Evolutionary conservation across 1,284 basidiomycete species (phyloP).

Genomic region (Golubevia pallescens): DNA sequence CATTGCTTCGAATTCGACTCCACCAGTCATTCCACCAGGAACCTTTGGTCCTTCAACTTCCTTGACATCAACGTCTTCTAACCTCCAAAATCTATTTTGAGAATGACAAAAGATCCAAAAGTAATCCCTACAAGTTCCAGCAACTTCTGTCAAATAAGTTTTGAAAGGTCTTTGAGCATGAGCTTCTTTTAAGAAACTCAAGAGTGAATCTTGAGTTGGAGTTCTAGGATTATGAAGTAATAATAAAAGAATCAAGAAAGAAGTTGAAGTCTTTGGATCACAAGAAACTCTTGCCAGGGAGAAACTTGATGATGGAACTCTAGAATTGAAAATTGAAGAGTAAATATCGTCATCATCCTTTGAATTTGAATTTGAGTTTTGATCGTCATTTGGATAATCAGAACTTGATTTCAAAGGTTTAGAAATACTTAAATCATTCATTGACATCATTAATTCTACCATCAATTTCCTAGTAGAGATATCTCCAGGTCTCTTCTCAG

Average conservation of each 20-base stretch:
- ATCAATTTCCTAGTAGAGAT: constrained; percentile 87
- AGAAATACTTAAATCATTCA: too few species aligned
- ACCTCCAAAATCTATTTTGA: constrained; percentile 85
- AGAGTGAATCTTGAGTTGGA: constrained; percentile 16
- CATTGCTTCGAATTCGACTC: constrained; percentile 97
- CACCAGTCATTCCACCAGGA: constrained; percentile 96
- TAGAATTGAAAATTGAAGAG: constrained; percentile 22
- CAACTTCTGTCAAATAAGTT: constrained; percentile 13
- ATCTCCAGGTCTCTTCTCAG: constrained; percentile 96
- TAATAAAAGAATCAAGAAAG: constrained; percentile 21
- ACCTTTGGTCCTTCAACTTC: constrained; percentile 88
- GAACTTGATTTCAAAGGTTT: too few species aligned
- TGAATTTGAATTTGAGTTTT: too few species aligned
- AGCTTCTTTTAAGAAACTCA: not conserved
- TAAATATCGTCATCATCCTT: constrained; percentile 12
- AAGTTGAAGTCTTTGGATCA: not conserved
- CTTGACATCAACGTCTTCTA: constrained; percentile 79
- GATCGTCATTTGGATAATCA: constrained; percentile 41
- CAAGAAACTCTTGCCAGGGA: constrained; percentile 6
- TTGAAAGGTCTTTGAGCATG: constrained; percentile 13
- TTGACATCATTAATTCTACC: constrained; percentile 68
- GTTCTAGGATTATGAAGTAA: constrained; percentile 43
- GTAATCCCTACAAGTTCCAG: constrained; percentile 17
- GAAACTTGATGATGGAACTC: not conserved
- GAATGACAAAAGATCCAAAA: constrained; percentile 86